Evolutionary conservation across 768 basidiomycete genomes (phyloP).

Genomic region (Leucogyrophana mollusca): DNA sequence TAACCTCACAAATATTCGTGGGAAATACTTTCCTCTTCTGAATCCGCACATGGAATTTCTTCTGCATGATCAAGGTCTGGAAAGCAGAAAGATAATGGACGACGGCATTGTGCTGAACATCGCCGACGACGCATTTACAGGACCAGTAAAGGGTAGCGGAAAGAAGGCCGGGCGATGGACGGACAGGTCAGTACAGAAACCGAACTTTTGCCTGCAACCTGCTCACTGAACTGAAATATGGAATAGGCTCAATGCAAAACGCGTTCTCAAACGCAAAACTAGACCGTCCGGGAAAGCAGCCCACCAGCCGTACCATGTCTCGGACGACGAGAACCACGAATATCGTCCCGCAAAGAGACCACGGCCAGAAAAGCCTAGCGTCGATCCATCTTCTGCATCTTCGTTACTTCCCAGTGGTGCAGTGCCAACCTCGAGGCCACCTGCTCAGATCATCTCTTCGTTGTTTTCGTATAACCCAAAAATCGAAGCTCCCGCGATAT

Average conservation of each 20-base stretch:
- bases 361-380: slow-evolving; percentile 27
- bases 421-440: slow-evolving; percentile 26
- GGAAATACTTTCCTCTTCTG: slow-evolving; percentile 22
- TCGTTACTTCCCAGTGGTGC: slow-evolving; percentile 13
- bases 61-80: no score
- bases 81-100: slow-evolving; percentile 46
- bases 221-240: slow-evolving; percentile 5
- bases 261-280: slow-evolving; percentile 59
- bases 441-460: slow-evolving; percentile 78
- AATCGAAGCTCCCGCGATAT: slow-evolving; percentile 42
- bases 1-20: slow-evolving; percentile 11
- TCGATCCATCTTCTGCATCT: slow-evolving; percentile 12
- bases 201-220: slow-evolving; percentile 1
- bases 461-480: slow-evolving; percentile 85
- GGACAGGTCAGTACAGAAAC: slow-evolving; percentile 57
- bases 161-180: slow-evolving; percentile 75
- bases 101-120: slow-evolving; percentile 78
- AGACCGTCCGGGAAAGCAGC: slow-evolving; percentile 31
- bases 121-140: slow-evolving; percentile 35
- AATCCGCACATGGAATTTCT: not conserved
- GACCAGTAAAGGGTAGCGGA: slow-evolving; percentile 23
- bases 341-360: slow-evolving; percentile 48
- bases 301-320: slow-evolving; percentile 12
- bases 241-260: slow-evolving; percentile 71
- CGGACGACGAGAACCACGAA: slow-evolving; percentile 24